These are phyloP conservation scores for Russula foetens DNA, from an alignment of 768 basidiomycete genomes.

Conservation along the genomic window DNA sequence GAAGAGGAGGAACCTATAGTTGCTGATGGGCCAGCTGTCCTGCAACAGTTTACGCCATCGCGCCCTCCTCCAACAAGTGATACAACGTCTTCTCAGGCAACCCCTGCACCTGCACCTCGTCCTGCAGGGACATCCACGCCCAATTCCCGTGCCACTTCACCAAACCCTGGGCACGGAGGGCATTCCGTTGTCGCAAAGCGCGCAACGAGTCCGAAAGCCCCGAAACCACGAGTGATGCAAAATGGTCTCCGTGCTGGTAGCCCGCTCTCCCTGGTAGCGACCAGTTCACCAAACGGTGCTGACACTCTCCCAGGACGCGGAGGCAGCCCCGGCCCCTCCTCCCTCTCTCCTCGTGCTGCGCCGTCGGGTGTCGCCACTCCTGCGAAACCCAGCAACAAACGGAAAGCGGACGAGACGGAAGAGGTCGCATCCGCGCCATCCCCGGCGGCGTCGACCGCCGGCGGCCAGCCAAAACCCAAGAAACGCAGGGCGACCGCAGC, in stretches of 20 bases:
- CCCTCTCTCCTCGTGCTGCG: conserved; percentile 28
- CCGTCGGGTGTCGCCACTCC: not conserved
- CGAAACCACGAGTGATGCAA: conserved; percentile 43
- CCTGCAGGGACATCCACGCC: conserved; percentile 30
- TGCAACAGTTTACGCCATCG: conserved; percentile 40
- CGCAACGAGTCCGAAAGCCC: conserved; percentile 72
- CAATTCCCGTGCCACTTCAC: conserved; percentile 54
- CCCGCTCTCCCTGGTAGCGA: conserved; percentile 38
- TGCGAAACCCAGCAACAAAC: conserved; percentile 42
- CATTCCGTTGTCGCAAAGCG: conserved; percentile 78
- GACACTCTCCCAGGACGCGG: conserved; percentile 17
- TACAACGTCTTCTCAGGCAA: conserved; percentile 30
- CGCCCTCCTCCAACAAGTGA: conserved; percentile 23
- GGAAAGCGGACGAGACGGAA: conserved; percentile 42
- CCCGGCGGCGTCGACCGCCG: conserved; percentile 16
- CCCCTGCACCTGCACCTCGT: conserved; percentile 27
- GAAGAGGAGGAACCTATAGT: conserved; percentile 58
- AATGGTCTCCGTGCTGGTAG: conserved; percentile 48
- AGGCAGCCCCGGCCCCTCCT: conserved; percentile 23
- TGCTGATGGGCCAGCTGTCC: conserved; percentile 38
- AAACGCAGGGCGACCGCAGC: conserved; percentile 39
- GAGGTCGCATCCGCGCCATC: conserved; percentile 3
- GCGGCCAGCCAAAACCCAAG: conserved; percentile 39
- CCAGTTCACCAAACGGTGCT: conserved; percentile 30
- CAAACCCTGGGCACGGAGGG: conserved; percentile 53